These are phyloP conservation scores for Creolimax fragrantissima DNA, from an alignment of 78 protist species.

Conservation along the genomic window DNA sequence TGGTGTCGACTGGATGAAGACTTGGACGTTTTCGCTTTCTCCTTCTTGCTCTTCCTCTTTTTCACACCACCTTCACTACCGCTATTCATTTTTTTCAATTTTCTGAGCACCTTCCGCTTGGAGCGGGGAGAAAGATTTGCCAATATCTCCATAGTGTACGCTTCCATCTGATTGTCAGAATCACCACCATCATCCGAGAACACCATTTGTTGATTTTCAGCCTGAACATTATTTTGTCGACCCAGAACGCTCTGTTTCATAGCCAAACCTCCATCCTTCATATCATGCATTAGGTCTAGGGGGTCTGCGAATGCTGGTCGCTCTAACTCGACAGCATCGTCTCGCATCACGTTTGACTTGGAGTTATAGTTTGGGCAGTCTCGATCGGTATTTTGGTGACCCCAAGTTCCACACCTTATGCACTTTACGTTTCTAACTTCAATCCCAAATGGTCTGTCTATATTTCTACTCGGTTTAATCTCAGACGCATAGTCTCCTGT, in stretches of 20 bases:
- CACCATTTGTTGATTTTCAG: neutral
- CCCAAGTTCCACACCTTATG: neutral
- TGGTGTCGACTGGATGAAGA: too few species aligned
- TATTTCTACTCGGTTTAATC: neutral
- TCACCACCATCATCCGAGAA: neutral
- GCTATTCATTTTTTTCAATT: neutral
- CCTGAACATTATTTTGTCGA: neutral
- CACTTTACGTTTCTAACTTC: neutral
- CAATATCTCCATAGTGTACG: neutral
- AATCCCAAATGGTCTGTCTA: neutral
- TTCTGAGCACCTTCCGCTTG: neutral
- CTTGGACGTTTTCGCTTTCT: neutral
- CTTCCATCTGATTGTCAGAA: neutral
- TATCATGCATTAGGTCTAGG: neutral
- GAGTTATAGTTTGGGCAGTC: neutral
- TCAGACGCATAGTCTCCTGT: neutral
- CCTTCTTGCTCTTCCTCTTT: neutral
- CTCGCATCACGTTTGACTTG: neutral
- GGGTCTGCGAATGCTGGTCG: neutral
- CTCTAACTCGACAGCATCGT: neutral
- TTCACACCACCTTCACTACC: neutral
- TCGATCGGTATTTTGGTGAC: neutral
- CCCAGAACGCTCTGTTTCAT: neutral
- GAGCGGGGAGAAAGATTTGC: neutral
- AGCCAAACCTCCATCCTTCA: neutral